Evolutionary conservation across 2,329 filamentous ascomycete species (phyloP), one percentile per base, ranked within the genome.

Genomic region (Trichoderma koningii): DNA sequence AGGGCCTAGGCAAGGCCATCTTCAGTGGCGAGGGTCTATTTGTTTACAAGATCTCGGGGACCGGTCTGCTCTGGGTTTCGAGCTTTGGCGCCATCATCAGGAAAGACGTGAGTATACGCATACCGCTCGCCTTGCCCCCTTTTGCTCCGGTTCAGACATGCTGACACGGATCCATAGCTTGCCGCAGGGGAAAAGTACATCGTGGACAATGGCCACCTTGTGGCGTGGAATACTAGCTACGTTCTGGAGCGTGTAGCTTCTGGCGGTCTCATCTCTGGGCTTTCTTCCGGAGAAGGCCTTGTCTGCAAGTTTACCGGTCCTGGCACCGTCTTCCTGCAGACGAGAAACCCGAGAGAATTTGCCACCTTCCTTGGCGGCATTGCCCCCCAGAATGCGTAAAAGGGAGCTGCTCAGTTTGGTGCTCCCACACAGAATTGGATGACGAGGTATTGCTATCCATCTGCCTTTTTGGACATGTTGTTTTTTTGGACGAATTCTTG

Each of bases 201-300:
- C 69, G 88, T 97, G 64, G 92, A 97, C 72, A 97, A 97, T 71
- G 92, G 92, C 3, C 93, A 98, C 71, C 83, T 98, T 1, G 93
- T 98, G 0, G 94, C 95, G 0, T 99, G 95, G 95, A 97, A 97
- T 75, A 93, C 91, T 73, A 92, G 96, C 73, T 99, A 98, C 73
- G 84, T 91, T 5, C 87, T 99, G 68, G 93, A 97, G 79, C 88
- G 95, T 17, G 90, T 96, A 4, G 89, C 94, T 0, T 95, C 91
- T 3, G 95, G 95, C 2, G 95, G 95, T 44, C 88, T 99, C 68
- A 89, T 99, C n/a, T 94, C 91, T n/a, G 88, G 89, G 10, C 77
- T 97, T 23, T 87, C 88, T 30, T 89, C 92, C 0, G 90, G 85
- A 0, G 95, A 99, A 78, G 95, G 95, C 0, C 80, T 98, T 42